phyloP scores from a whole-genome alignment of 441 rosid species.

The Erysimum cheiri region DNA sequence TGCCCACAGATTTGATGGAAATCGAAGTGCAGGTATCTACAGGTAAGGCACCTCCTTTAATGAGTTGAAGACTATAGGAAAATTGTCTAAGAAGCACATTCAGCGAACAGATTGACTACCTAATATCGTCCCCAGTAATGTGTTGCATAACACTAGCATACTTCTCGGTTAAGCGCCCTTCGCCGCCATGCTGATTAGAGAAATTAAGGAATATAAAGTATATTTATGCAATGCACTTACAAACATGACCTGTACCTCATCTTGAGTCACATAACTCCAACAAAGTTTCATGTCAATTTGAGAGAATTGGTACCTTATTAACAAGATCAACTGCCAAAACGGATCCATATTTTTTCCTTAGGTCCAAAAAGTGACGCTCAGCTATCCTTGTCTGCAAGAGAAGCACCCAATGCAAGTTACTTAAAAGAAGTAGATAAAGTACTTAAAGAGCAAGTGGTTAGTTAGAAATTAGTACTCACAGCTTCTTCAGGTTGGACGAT shows the following conservation, averaged over 20 bases:
- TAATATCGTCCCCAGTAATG: constrained; percentile 77
- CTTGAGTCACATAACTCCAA: constrained; percentile 35
- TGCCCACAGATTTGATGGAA: constrained; percentile 94
- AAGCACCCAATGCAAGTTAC: constrained; percentile 25
- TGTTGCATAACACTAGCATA: constrained; percentile 72
- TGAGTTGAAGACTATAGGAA: constrained; percentile 31
- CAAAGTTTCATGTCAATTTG: constrained; percentile 27
- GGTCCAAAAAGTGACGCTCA: constrained; percentile 95
- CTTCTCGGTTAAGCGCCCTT: constrained; percentile 87
- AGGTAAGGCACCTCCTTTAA: constrained; percentile 38
- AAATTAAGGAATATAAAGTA: constrained; percentile 38
- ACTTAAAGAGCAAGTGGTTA: not conserved
- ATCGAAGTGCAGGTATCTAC: constrained; percentile 97
- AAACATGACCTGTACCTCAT: constrained; percentile 15
- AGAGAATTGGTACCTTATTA: constrained; percentile 64
- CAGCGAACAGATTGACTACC: constrained; percentile 60
- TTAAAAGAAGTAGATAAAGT: constrained; percentile 9
- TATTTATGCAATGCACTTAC: constrained; percentile 21
- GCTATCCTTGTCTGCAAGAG: constrained; percentile 67
- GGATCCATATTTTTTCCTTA: constrained; percentile 87
- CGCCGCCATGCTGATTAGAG: constrained; percentile 86
- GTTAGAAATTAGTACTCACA: constrained; percentile 56
- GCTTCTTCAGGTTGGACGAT: constrained; percentile 90
- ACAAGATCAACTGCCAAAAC: constrained; percentile 91
- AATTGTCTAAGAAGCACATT: constrained; percentile 34